Conservation (phyloP, 805 yeast species). For the Lachancea lanzarotensis region DNA sequence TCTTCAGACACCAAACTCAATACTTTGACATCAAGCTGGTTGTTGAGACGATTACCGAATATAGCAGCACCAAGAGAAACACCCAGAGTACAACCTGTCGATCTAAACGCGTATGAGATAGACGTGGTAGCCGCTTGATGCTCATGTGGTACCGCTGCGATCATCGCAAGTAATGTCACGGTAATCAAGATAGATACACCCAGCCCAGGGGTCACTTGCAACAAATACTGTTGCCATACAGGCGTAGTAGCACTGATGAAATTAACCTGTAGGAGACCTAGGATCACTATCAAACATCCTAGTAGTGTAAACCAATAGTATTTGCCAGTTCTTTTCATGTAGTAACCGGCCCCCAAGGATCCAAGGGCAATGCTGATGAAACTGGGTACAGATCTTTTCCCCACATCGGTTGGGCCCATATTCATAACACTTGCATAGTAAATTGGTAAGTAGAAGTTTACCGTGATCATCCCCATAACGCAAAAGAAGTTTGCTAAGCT, state of each 20-base stretch:
- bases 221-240: constrained; percentile 37
- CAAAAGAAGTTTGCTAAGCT: constrained; percentile 50
- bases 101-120: constrained; percentile 80
- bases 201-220: constrained; percentile 45
- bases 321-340: constrained; percentile 58
- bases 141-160: constrained; percentile 63
- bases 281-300: constrained; percentile 37
- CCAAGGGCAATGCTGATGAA: constrained; percentile 54
- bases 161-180: constrained; percentile 57
- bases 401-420: constrained; percentile 50
- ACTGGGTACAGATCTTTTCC: constrained; percentile 53
- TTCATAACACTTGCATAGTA: constrained; percentile 51
- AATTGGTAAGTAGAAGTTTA: constrained; percentile 55
- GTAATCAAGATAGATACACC: constrained; percentile 58
- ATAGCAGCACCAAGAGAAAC: constrained; percentile 62
- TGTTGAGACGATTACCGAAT: constrained; percentile 42
- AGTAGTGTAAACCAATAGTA: constrained; percentile 43
- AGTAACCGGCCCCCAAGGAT: constrained; percentile 55
- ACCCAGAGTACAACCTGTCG: constrained; percentile 82
- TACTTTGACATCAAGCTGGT: constrained; percentile 28
- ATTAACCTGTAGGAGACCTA: constrained; percentile 40
- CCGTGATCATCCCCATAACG: constrained; percentile 40
- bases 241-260: constrained; percentile 31
- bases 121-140: constrained; percentile 82
- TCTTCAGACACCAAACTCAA: constrained; percentile 30